Evolutionary conservation across 306 rosid species (phyloP), one percentile per base, ranked within the genome.

Genomic region (Canavalia ensiformis): DNA sequence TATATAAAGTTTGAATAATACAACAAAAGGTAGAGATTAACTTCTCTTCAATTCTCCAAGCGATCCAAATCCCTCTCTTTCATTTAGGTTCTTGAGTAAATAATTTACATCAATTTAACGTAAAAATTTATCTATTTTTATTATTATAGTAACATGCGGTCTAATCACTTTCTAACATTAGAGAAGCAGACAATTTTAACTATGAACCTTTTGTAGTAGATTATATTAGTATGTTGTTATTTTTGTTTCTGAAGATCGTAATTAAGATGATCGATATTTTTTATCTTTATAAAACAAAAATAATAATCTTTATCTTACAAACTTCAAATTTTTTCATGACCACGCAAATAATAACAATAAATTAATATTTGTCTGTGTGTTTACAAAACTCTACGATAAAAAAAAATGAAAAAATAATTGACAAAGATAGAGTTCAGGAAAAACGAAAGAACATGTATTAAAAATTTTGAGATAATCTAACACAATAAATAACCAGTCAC

Each of bases 401-500:
- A 18, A 18, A 18, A 18, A 18, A 18, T 18, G 41, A 67, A 59
- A 8, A 29, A 33, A 77, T 0, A 45, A 62, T 41, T 66, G 64
- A 66, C 72, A 56, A 44, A 78, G 77, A 63, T 33, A 45, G 64
- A 29, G 60, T 6, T 52, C 5, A 50, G 35, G n/a, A 18, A 59
- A 60, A 33, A 34, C 7, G 6, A 56, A 74, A 13, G 39, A 50
- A 10, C 37, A 73, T 59, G 72, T 79, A 79, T 75, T 75, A 58
- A 87, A 83, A 84, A 11, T 39, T 77, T 74, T 11, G 60, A 18
- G 59, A 64, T 72, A 58, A 79, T 81, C 82, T 85, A 83, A 56
- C 33, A 68, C 35, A 78, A 80, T 79, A 76, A 86, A 85, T 81
- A 66, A 13, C 81, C 68, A 47, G 77, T 82, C 47, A 77, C 77